phyloP scores from a whole-genome alignment of 345 rosid species.

The Gossypioides kirkii region DNA sequence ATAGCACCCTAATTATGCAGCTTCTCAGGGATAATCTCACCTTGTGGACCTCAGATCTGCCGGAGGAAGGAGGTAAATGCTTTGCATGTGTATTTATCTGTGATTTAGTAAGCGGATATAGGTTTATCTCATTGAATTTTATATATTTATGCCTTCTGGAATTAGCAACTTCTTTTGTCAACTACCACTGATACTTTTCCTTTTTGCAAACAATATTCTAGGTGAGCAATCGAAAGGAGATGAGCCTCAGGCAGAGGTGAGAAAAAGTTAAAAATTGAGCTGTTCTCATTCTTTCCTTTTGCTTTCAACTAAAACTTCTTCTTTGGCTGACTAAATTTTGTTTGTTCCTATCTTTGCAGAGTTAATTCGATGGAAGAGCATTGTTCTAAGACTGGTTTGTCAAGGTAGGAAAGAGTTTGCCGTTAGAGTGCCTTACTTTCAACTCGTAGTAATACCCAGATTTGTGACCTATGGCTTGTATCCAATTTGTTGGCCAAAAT shows the following conservation, averaged over 20 bases:
- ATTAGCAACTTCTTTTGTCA: not conserved
- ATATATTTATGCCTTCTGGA: not conserved
- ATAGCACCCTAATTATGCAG: slow-evolving; percentile 86
- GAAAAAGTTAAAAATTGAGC: not conserved
- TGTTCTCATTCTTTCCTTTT: not conserved
- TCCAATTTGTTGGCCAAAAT: not conserved
- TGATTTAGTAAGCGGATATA: not conserved
- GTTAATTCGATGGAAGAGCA: not conserved
- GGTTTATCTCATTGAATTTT: not conserved
- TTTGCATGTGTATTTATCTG: not conserved
- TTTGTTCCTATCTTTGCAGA: not conserved
- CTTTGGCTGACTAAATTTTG: not conserved
- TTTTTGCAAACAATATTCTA: not conserved
- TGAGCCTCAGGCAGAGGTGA: slow-evolving; percentile 15
- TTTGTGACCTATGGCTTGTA: slow-evolving; percentile 8
- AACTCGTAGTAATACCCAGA: not conserved
- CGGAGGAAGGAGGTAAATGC: slow-evolving; percentile 73
- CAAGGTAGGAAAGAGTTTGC: not conserved
- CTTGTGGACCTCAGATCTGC: slow-evolving; percentile 76
- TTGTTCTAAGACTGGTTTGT: not conserved
- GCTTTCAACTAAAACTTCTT: not conserved
- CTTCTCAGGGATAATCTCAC: slow-evolving; percentile 88
- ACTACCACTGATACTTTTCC: not conserved
- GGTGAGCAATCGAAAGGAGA: slow-evolving; percentile 17
- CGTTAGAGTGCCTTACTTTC: not conserved